Conservation (phyloP, 768 basidiomycete species). For the Russula olivacea region DNA sequence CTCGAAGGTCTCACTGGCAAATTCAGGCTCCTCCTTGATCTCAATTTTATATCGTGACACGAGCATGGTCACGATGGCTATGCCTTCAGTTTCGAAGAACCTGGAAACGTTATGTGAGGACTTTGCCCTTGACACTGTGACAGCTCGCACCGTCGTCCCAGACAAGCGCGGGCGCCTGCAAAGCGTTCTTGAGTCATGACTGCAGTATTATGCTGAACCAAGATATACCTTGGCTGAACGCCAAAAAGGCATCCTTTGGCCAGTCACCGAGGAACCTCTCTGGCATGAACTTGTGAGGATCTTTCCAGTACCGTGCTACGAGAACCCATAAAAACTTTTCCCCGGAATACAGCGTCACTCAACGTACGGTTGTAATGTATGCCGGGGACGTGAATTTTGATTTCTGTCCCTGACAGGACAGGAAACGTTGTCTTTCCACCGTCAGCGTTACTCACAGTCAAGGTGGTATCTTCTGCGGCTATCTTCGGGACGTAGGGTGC, state of each 20-base stretch:
- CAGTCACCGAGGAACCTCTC: conserved; percentile 34
- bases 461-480: conserved; percentile 42
- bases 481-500: conserved; percentile 41
- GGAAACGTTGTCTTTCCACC: conserved; percentile 39
- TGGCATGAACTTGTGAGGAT: conserved; percentile 44
- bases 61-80: conserved; percentile 43
- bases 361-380: conserved; percentile 47
- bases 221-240: conserved; percentile 28
- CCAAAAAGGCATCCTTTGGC: conserved; percentile 33
- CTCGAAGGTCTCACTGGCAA: conserved; percentile 41
- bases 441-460: conserved; percentile 32
- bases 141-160: conserved; percentile 22
- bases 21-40: conserved; percentile 46
- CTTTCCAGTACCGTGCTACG: conserved; percentile 50
- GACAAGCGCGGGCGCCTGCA: conserved; percentile 23
- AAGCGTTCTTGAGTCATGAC: not conserved
- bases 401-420: conserved; percentile 39
- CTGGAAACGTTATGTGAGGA: conserved; percentile 25
- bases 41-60: conserved; percentile 42
- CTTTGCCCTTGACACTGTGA: not conserved
- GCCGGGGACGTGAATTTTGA: conserved; percentile 37
- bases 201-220: not conserved
- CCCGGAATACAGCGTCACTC: not conserved
- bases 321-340: not conserved
- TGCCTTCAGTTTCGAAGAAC: conserved; percentile 46